phyloP scores from a whole-genome alignment of 2,329 filamentous ascomycete species.

The Anthostomella pinea region DNA sequence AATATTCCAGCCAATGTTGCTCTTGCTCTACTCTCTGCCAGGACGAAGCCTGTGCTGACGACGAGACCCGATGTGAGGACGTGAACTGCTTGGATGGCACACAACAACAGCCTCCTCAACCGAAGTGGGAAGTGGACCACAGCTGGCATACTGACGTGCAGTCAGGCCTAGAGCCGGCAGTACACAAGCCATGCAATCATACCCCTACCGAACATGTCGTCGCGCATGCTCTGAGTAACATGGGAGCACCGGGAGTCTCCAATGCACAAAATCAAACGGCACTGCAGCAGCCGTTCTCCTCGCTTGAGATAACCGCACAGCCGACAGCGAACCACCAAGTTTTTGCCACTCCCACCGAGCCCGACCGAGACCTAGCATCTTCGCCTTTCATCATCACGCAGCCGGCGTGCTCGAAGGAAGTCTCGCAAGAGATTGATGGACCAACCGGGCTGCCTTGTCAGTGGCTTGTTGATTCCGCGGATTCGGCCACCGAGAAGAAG shows the following conservation, averaged over 20 bases:
- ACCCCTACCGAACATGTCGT: constrained; percentile 31
- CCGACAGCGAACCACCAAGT: too few species aligned
- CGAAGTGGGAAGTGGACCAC: constrained; percentile 16
- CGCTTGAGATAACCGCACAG: too few species aligned
- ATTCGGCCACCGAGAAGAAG: constrained; percentile 4
- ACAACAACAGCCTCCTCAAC: constrained; percentile 8
- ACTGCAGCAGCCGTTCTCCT: too few species aligned
- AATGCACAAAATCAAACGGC: constrained; percentile 12
- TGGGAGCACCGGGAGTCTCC: constrained; percentile 22
- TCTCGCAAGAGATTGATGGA: background rate
- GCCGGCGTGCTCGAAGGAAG: background rate
- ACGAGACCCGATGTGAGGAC: constrained; percentile 28
- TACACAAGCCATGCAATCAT: constrained; percentile 27
- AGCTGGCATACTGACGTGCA: constrained; percentile 13
- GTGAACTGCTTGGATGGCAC: constrained; percentile 22
- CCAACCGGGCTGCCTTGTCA: constrained; percentile 19
- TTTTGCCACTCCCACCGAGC: too few species aligned
- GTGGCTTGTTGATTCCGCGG: constrained; percentile 21
- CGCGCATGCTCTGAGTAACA: constrained; percentile 26
- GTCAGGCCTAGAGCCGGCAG: constrained; percentile 4
- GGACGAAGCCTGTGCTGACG: constrained; percentile 26
- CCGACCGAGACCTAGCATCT: constrained; percentile 9
- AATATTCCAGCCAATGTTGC: constrained; percentile 17
- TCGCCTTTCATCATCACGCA: background rate
- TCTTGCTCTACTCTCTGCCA: constrained; percentile 26